Conservation (phyloP, 176 grass and related monocot species). For the Neostapfia colusana region DNA sequence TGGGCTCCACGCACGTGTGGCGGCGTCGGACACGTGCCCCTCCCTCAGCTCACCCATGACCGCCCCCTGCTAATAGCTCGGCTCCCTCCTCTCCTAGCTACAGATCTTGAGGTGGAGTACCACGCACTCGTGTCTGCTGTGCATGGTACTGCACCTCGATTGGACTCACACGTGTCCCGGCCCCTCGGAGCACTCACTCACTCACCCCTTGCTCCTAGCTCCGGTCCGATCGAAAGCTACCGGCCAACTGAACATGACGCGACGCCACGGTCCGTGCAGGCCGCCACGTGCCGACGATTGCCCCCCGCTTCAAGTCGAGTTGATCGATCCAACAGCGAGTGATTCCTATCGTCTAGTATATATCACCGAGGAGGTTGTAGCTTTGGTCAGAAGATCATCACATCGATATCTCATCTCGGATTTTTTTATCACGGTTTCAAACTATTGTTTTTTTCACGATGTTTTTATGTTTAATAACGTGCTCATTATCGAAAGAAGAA, state of each 20-base stretch:
- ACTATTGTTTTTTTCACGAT: too few relatives aligned
- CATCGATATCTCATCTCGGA: too few relatives aligned
- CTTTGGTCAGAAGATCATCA: background rate
- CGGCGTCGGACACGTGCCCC: background rate
- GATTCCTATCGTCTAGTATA: background rate
- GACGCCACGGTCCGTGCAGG: background rate
- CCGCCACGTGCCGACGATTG: background rate
- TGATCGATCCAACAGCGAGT: background rate
- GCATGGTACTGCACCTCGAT: too few relatives aligned
- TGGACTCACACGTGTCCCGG: background rate
- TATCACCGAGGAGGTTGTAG: background rate
- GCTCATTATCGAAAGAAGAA: too few relatives aligned
- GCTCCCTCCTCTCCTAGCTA: background rate
- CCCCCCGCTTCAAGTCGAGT: background rate
- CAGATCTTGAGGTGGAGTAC: background rate
- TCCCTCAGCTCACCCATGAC: background rate
- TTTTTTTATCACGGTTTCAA: too few relatives aligned
- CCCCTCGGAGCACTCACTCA: background rate
- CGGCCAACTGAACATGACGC: background rate
- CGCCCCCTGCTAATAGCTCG: too few relatives aligned
- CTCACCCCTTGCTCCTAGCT: background rate
- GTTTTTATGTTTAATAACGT: too few relatives aligned
- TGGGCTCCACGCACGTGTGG: conserved; percentile 10
- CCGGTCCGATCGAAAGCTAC: background rate
- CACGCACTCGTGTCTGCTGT: too few relatives aligned